These are phyloP conservation scores for Teunomyces lycoperdinae DNA, from an alignment of 805 yeast species.

Conservation along the genomic window DNA sequence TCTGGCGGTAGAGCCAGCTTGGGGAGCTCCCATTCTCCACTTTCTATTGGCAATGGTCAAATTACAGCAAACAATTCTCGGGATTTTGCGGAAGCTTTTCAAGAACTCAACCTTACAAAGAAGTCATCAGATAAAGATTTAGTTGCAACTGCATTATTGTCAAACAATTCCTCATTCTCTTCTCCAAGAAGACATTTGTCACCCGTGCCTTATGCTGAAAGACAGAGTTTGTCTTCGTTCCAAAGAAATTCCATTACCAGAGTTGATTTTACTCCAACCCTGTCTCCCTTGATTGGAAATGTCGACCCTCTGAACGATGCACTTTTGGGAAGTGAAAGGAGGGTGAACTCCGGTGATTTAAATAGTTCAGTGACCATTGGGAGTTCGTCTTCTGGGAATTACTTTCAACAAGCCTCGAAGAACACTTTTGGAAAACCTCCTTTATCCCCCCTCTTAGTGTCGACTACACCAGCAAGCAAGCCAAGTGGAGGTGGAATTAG, in stretches of 20 bases:
- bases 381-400: background rate
- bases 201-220: constrained; percentile 44
- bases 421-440: constrained; percentile 50
- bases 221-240: constrained; percentile 58
- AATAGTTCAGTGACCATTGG: background rate
- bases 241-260: constrained; percentile 45
- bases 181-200: constrained; percentile 61
- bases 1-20: constrained; percentile 8
- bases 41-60: constrained; percentile 5
- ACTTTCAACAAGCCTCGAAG: background rate
- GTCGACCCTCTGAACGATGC: constrained; percentile 10
- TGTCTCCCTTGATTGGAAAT: constrained; percentile 12
- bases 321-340: constrained; percentile 12
- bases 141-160: constrained; percentile 3
- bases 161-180: constrained; percentile 27
- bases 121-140: constrained; percentile 16
- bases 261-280: constrained; percentile 12
- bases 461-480: constrained; percentile 54
- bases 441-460: constrained; percentile 73
- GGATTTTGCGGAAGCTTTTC: constrained; percentile 23
- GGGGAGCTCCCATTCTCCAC: constrained; percentile 18
- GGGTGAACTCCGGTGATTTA: constrained; percentile 19
- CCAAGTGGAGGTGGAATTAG: constrained; percentile 66
- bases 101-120: constrained; percentile 27
- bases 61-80: constrained; percentile 15